These are phyloP conservation scores for Penicillium taxi DNA, from an alignment of 495 filamentous ascomycete genomes.

Conservation along the genomic window DNA sequence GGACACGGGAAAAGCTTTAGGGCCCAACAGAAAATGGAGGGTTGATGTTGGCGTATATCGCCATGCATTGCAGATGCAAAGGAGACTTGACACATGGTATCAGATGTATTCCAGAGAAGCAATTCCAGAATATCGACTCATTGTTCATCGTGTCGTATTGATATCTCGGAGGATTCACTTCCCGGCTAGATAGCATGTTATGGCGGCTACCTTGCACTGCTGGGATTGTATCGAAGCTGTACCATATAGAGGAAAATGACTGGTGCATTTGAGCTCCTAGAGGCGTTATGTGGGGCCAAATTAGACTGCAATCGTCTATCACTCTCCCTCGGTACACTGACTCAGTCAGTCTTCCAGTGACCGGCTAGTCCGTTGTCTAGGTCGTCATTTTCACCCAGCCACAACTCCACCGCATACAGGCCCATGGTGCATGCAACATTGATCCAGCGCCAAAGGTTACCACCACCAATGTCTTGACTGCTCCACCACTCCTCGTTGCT, in stretches of 20 bases:
- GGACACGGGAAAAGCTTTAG: too few species aligned
- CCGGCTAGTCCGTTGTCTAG: slow-evolving; percentile 57
- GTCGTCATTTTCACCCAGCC: slow-evolving; percentile 67
- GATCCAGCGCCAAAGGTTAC: slow-evolving; percentile 86
- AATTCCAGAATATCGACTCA: too few species aligned
- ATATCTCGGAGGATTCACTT: too few species aligned
- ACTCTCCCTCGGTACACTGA: background rate
- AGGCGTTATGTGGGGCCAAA: background rate
- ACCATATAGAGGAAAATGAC: too few species aligned
- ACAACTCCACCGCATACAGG: slow-evolving; percentile 81
- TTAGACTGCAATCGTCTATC: background rate
- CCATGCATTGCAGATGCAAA: background rate
- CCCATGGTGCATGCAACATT: slow-evolving; percentile 83
- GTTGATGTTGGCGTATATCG: too few species aligned
- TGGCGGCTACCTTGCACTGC: too few species aligned
- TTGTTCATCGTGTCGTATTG: too few species aligned
- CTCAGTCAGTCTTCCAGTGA: slow-evolving; percentile 92
- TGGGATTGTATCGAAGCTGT: too few species aligned
- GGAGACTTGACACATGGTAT: slow-evolving; percentile 1
- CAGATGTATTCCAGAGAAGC: background rate
- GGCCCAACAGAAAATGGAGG: too few species aligned
- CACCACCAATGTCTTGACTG: slow-evolving; percentile 65
- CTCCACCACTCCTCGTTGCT: slow-evolving; percentile 78
- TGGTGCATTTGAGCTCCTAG: too few species aligned
- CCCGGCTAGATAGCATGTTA: too few species aligned